A percentile compares a stretch with the other conserved stretches of the same genome.
Evolutionary conservation across 2,329 filamentous ascomycete genomes (phyloP).

Genomic region (Phialophora tarda): DNA sequence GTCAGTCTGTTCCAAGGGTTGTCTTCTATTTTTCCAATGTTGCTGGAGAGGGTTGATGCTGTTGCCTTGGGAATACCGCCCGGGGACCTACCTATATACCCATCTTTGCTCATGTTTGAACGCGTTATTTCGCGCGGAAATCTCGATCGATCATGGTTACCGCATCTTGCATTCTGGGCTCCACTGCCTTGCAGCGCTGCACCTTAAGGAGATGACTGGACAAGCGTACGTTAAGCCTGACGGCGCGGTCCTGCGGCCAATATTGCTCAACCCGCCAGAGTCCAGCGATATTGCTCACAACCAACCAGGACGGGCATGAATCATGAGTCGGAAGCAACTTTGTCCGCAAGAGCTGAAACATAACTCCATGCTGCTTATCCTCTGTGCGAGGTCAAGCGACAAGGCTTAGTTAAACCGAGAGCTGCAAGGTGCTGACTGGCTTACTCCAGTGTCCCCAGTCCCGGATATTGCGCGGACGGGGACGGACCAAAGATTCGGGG

Average conservation of each 20-base stretch:
- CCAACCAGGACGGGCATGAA: neutral
- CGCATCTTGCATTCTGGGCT: neutral
- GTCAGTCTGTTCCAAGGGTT: neutral
- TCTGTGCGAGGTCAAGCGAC: neutral
- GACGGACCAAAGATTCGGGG: conserved; percentile 6
- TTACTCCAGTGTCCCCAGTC: too few species aligned
- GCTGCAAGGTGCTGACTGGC: neutral
- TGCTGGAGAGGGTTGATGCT: neutral
- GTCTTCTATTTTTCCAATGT: neutral
- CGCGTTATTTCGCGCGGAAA: too few species aligned
- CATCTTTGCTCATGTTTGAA: too few species aligned
- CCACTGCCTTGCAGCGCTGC: neutral
- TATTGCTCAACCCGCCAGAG: too few species aligned
- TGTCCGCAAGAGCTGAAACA: too few species aligned
- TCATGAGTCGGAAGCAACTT: neutral
- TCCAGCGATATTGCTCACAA: neutral
- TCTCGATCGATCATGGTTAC: neutral
- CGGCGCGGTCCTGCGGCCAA: neutral
- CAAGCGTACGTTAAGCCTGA: neutral
- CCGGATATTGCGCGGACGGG: neutral
- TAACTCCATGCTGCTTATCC: too few species aligned
- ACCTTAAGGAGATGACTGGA: neutral
- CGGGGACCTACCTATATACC: too few species aligned
- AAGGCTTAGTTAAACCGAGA: neutral
- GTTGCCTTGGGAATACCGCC: neutral